Conservation (phyloP, 192 early-diverging fungal species). For the Fimicolochytrium jonesii region DNA sequence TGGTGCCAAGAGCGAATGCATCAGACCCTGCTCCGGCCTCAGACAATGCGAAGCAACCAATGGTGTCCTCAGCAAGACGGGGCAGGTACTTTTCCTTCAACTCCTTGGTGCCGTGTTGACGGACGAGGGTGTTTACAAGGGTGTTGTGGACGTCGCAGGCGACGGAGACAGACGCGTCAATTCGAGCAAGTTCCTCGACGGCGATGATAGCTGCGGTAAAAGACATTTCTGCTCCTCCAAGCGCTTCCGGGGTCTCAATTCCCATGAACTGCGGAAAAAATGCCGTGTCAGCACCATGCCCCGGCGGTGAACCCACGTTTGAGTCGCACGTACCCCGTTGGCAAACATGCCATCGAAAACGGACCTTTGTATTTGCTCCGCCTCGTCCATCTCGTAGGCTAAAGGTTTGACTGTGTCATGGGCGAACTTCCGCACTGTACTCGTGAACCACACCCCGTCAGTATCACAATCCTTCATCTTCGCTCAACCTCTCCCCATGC, state of each 20-base stretch:
- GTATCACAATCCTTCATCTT: no score
- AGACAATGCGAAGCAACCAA: constrained; percentile 93
- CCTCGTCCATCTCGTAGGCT: constrained; percentile 87
- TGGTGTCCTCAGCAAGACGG: constrained; percentile 66
- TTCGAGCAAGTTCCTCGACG: constrained; percentile 91
- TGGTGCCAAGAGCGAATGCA: constrained; percentile 87
- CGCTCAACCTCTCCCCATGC: no score
- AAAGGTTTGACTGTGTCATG: constrained; percentile 77
- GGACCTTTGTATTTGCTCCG: constrained; percentile 71
- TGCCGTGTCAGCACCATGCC: neutral
- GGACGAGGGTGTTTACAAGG: constrained; percentile 87
- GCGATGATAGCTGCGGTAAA: constrained; percentile 85
- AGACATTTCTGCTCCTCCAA: constrained; percentile 74
- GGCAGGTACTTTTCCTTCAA: constrained; percentile 82
- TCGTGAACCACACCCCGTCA: no score
- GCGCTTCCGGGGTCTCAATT: constrained; percentile 75
- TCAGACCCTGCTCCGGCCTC: constrained; percentile 90
- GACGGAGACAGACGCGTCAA: constrained; percentile 88
- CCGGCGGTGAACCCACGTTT: no score
- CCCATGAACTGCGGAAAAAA: constrained; percentile 69
- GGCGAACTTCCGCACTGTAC: constrained; percentile 74
- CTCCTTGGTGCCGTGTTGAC: constrained; percentile 69
- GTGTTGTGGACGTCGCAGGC: constrained; percentile 96
- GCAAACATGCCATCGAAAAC: constrained; percentile 85
- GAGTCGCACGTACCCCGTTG: constrained; percentile 77